Base-by-base conservation (phyloP, 345 rosid genomes). In the Eucalyptus cloeziana region DNA sequence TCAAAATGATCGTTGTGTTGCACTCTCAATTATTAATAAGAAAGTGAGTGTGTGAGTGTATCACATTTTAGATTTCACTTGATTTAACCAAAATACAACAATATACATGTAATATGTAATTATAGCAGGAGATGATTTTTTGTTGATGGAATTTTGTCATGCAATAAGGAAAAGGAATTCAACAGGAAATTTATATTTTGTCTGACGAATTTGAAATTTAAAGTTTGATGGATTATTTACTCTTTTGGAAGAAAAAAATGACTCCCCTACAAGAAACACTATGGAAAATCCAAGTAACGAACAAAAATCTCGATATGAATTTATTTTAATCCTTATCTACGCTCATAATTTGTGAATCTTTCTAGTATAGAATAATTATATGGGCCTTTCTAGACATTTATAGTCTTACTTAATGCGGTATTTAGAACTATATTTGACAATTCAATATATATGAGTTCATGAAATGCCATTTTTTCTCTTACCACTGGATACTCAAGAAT, bases 31-130 rank as follows among this genome's bases (percentile, higher is more conserved):
- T 30, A 62, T 62, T 62, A 62, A 62, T 62, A 13, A 62, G 69
- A 30, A 62, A 62, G 31, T 62, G 31, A 27, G 10, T 2, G 15
- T 62, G 14, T 27, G 13, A 27, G 0, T 52, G 0, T 60, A 62
- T 30, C 31, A 62, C 69, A 62, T 30, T 1, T 1, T 27, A 27
- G 15, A 27, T 13, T 62, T 62, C 0, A 62, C n/a, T 13, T 10
- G 16, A 62, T 62, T 1, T 13, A 62, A 27, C 16, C 16, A 30
- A 30, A 62, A 62, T 62, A 30, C 15, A 10, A 60, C 30, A 27
- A 25, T 60, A 60, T 3, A 60, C 31, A 27, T 30, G n/a, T 13
- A 27, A 11, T 62, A 62, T 62, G 33, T 13, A 62, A 62, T 12
- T 62, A 62, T 30, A 62, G 69, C 69, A 30, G 33, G 69, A 62